Percentiles rank a stretch among this genome's conserved stretches.
phyloP scores from a whole-genome alignment of 2,329 filamentous ascomycete species.

The Fusarium mangiferae region DNA sequence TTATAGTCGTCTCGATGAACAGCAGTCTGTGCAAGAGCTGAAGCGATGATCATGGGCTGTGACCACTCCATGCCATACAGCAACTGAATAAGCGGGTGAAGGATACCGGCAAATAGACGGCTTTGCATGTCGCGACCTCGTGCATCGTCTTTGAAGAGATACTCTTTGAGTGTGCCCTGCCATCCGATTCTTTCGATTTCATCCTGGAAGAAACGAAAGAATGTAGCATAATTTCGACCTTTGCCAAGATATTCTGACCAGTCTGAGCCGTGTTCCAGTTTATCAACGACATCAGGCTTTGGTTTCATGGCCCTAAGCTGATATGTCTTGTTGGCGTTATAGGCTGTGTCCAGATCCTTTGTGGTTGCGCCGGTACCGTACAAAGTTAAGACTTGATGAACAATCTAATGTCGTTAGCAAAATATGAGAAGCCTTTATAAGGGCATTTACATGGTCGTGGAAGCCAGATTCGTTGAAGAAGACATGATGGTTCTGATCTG shows the following conservation, averaged over 20 bases:
- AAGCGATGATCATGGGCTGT: slow-evolving; percentile 83
- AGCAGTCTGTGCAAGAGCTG: slow-evolving; percentile 80
- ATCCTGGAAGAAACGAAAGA: slow-evolving; percentile 78
- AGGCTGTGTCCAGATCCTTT: slow-evolving; percentile 69
- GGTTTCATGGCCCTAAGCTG: slow-evolving; percentile 66
- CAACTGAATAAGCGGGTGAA: slow-evolving; percentile 78
- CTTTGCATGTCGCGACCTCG: slow-evolving; percentile 74
- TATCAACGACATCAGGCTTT: slow-evolving; percentile 61
- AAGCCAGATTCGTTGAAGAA: slow-evolving; percentile 82
- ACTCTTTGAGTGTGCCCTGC: slow-evolving; percentile 69
- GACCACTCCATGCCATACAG: slow-evolving; percentile 86
- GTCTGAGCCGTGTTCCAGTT: slow-evolving; percentile 64
- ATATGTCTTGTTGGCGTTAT: slow-evolving; percentile 72
- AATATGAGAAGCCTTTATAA: neutral
- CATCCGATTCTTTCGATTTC: slow-evolving; percentile 74
- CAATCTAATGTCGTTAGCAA: slow-evolving; percentile 58
- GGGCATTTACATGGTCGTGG: slow-evolving; percentile 76
- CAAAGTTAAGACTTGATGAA: slow-evolving; percentile 79
- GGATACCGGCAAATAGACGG: slow-evolving; percentile 71
- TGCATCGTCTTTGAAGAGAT: slow-evolving; percentile 74
- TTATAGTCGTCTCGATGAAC: slow-evolving; percentile 71
- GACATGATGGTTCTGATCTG: slow-evolving; percentile 68
- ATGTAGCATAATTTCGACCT: slow-evolving; percentile 73
- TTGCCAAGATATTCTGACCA: slow-evolving; percentile 71
- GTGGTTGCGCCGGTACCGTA: slow-evolving; percentile 78